A percentile compares a stretch with the other conserved stretches of the same genome.
phyloP scores from a whole-genome alignment of 352 stramenopile species.

The Phytopythium delawarense region DNA sequence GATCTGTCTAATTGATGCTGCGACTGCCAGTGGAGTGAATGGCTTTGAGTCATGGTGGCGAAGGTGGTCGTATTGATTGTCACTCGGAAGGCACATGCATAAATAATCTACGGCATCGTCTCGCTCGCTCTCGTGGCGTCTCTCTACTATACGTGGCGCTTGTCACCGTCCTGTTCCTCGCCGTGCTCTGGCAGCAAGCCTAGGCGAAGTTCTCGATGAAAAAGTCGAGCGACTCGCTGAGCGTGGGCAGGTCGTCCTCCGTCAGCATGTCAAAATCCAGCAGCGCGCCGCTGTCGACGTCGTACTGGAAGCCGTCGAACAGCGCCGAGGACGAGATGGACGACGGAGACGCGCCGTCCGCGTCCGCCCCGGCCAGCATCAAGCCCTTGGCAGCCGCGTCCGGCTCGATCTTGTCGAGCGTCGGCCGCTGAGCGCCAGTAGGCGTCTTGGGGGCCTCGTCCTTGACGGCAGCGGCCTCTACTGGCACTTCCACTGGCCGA shows the following conservation, averaged over 20 bases:
- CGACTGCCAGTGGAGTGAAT: no score
- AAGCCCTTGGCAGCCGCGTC: slow-evolving; percentile 9
- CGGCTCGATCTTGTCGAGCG: slow-evolving; percentile 14
- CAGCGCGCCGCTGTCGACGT: neutral
- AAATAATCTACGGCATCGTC: neutral
- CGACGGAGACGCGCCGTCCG: slow-evolving; percentile 27
- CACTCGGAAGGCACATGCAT: slow-evolving; percentile 1
- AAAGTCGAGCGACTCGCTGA: slow-evolving; percentile 31
- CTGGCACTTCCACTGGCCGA: neutral
- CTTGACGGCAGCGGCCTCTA: neutral
- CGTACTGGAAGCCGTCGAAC: slow-evolving; percentile 6
- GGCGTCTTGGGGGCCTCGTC: neutral
- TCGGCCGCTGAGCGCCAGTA: slow-evolving; percentile 12
- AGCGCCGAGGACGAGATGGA: slow-evolving; percentile 15
- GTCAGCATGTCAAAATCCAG: slow-evolving; percentile 9
- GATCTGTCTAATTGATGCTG: no score
- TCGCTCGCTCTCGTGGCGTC: neutral
- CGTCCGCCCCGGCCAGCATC: slow-evolving; percentile 5
- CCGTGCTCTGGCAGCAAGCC: neutral
- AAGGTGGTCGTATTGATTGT: neutral
- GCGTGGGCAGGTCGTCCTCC: slow-evolving; percentile 15
- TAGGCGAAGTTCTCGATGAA: slow-evolving; percentile 33
- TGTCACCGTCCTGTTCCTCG: neutral
- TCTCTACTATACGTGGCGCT: neutral
- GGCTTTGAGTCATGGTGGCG: neutral